Conservation (phyloP, 2,329 filamentous ascomycete genomes). For the Stylonectria norvegica region DNA sequence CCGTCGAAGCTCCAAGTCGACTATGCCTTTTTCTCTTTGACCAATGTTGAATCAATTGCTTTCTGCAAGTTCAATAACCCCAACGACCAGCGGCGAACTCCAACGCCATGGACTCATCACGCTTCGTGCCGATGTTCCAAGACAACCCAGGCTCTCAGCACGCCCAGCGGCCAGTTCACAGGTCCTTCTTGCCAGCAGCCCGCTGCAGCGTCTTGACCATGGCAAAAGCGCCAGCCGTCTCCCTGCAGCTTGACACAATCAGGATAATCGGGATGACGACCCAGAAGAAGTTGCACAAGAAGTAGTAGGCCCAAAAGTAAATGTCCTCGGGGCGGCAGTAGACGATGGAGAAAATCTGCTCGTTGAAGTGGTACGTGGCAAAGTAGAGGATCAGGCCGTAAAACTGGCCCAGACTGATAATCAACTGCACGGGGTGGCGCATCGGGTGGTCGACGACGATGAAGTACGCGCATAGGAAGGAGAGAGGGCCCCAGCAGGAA, state of each 20-base stretch:
- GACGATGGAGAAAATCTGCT: constrained; percentile 34
- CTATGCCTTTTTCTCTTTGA: too few relatives aligned
- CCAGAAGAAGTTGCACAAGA: constrained; percentile 53
- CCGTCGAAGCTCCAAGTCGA: too few relatives aligned
- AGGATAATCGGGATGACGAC: constrained; percentile 44
- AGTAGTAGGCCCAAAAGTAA: constrained; percentile 53
- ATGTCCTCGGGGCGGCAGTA: constrained; percentile 49
- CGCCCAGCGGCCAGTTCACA: too few relatives aligned
- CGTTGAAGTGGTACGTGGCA: constrained; percentile 44
- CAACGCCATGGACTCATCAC: too few relatives aligned
- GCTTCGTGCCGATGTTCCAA: too few relatives aligned
- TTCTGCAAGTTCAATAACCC: too few relatives aligned
- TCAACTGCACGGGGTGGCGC: constrained; percentile 47
- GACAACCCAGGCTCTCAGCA: too few relatives aligned
- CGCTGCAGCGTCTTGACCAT: constrained; percentile 23
- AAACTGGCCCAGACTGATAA: constrained; percentile 45
- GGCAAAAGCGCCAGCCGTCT: constrained; percentile 26
- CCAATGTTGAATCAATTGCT: too few relatives aligned
- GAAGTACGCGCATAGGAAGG: constrained; percentile 43
- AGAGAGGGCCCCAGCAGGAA: constrained; percentile 51
- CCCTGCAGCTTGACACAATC: constrained; percentile 28
- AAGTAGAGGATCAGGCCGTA: constrained; percentile 55
- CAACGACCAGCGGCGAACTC: too few relatives aligned
- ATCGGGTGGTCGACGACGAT: constrained; percentile 43
- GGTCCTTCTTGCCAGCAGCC: constrained; percentile 21